These are phyloP conservation scores for Boletellus ananiceps DNA, from an alignment of 768 basidiomycete genomes.

Conservation along the genomic window DNA sequence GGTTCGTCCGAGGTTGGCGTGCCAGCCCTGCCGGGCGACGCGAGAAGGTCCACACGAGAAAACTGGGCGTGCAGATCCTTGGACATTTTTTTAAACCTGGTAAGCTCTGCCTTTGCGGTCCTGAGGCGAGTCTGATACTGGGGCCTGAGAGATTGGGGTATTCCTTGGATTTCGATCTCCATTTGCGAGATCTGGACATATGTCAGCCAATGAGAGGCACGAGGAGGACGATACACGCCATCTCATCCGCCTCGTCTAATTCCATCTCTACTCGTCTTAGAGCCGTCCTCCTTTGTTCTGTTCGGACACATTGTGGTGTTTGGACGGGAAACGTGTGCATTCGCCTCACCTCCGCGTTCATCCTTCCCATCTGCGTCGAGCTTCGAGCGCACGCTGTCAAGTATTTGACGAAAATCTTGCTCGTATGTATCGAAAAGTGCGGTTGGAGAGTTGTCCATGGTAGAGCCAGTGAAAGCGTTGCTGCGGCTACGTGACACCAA, in stretches of 20 bases:
- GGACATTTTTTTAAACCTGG: constrained; percentile 74
- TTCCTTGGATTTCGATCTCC: constrained; percentile 96
- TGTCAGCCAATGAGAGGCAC: constrained; percentile 1
- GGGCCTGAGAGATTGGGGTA: constrained; percentile 78
- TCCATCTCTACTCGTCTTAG: constrained; percentile 89
- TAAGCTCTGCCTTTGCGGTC: constrained; percentile 68
- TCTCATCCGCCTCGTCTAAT: constrained; percentile 96
- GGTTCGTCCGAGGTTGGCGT: constrained; percentile 70
- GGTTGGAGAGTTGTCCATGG: constrained; percentile 81
- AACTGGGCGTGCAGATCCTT: constrained; percentile 68
- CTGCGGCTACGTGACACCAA: constrained; percentile 19
- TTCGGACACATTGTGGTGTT: neutral
- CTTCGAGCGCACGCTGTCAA: constrained; percentile 69
- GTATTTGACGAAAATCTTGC: constrained; percentile 83
- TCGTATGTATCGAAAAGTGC: constrained; percentile 90
- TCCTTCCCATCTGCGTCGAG: constrained; percentile 67
- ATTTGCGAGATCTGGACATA: constrained; percentile 85
- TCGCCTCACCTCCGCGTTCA: constrained; percentile 60
- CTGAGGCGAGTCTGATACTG: constrained; percentile 75
- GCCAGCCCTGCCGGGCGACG: constrained; percentile 36
- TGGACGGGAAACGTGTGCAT: neutral
- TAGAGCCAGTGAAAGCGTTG: constrained; percentile 10
- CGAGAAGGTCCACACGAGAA: constrained; percentile 76
- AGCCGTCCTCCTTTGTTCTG: constrained; percentile 79
- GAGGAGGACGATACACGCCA: constrained; percentile 47